These are phyloP conservation scores for Claviceps africana DNA, from an alignment of 2,329 filamentous ascomycete genomes.

Conservation along the genomic window DNA sequence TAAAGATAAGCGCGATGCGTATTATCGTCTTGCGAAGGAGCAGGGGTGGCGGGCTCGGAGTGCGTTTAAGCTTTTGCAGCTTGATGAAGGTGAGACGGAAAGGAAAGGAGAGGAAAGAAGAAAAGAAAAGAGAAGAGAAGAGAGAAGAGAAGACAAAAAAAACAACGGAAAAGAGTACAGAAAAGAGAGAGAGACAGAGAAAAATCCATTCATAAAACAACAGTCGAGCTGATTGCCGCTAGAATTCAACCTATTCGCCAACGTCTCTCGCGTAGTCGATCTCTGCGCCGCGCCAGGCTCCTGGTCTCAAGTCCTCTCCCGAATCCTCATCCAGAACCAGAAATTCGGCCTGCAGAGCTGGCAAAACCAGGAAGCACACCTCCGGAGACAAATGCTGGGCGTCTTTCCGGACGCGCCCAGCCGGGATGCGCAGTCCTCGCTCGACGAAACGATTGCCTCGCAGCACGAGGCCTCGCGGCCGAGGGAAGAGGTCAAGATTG, in stretches of 20 bases:
- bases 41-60: slow-evolving; percentile 96
- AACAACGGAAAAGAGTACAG: background rate
- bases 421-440: background rate
- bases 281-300: slow-evolving; percentile 90
- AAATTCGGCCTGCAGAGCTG: slow-evolving; percentile 75
- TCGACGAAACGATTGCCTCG: background rate
- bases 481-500: slow-evolving; percentile 72
- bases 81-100: slow-evolving; percentile 53
- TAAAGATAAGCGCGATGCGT: slow-evolving; percentile 96
- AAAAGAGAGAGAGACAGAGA: slow-evolving; percentile 2
- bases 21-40: slow-evolving; percentile 95
- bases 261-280: slow-evolving; percentile 86
- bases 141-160: slow-evolving; percentile 3
- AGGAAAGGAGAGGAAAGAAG: background rate
- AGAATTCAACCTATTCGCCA: slow-evolving; percentile 88
- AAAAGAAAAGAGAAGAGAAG: background rate
- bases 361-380: slow-evolving; percentile 65
- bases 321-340: slow-evolving; percentile 86
- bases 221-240: slow-evolving; percentile 10
- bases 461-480: slow-evolving; percentile 19
- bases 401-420: slow-evolving; percentile 24
- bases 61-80: slow-evolving; percentile 91
- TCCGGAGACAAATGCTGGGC: slow-evolving; percentile 46
- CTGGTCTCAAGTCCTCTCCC: slow-evolving; percentile 93
- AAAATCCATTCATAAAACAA: background rate